phyloP scores from a whole-genome alignment of 768 basidiomycete genomes.

The Asterophora lycoperdoides region DNA sequence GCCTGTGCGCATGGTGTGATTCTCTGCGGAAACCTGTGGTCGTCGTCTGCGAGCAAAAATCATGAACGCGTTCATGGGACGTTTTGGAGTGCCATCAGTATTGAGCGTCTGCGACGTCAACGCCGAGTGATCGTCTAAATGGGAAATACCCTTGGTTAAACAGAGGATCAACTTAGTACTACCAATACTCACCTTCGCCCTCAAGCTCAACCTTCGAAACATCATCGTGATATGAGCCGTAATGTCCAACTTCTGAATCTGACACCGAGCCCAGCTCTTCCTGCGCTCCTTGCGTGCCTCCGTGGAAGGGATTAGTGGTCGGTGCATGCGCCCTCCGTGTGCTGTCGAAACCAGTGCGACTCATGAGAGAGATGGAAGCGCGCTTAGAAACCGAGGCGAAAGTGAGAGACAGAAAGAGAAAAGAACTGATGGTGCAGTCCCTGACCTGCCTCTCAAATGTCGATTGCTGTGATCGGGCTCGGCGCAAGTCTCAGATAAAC shows the following conservation, averaged over 20 bases:
- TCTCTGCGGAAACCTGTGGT: slow-evolving; percentile 81
- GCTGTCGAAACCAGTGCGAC: slow-evolving; percentile 24
- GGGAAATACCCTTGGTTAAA: neutral
- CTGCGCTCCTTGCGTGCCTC: slow-evolving; percentile 24
- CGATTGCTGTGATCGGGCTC: slow-evolving; percentile 37
- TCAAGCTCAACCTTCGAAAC: slow-evolving; percentile 38
- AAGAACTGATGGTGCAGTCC: slow-evolving; percentile 21
- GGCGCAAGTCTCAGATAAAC: slow-evolving; percentile 41
- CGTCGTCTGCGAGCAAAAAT: slow-evolving; percentile 81
- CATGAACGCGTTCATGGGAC: slow-evolving; percentile 95
- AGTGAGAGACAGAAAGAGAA: slow-evolving; percentile 13
- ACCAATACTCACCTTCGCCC: slow-evolving; percentile 37
- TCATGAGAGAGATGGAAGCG: slow-evolving; percentile 22
- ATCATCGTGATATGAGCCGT: slow-evolving; percentile 33
- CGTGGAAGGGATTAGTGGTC: slow-evolving; percentile 24
- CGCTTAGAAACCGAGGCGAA: slow-evolving; percentile 9
- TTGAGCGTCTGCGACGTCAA: slow-evolving; percentile 79
- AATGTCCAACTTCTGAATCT: slow-evolving; percentile 53
- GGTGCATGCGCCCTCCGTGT: slow-evolving; percentile 17
- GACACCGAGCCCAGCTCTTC: slow-evolving; percentile 51
- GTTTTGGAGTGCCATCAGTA: slow-evolving; percentile 82
- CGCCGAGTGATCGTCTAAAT: slow-evolving; percentile 32
- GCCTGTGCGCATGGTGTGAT: slow-evolving; percentile 86
- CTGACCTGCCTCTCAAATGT: slow-evolving; percentile 19
- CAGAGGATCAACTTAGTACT: neutral